These are phyloP conservation scores for Epichloe hybrida DNA, from an alignment of 2,329 filamentous ascomycete genomes.

Conservation along the genomic window DNA sequence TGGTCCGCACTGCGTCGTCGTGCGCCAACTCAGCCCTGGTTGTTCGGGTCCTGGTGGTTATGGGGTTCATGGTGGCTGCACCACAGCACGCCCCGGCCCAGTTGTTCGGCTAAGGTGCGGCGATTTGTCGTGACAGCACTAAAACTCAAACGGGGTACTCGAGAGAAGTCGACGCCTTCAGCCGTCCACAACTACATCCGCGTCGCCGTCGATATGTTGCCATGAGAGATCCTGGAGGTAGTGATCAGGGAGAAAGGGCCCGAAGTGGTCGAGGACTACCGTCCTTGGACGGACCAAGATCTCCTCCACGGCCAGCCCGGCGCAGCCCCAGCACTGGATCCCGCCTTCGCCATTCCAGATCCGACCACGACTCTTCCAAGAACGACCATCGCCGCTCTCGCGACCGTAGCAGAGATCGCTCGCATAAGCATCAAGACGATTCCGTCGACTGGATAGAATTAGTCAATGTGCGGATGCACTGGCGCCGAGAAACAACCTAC, in stretches of 20 bases:
- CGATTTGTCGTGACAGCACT: conserved; percentile 23
- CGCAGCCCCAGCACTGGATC: conserved; percentile 15
- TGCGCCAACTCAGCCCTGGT: not conserved
- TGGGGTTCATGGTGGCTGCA: not conserved
- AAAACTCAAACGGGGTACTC: conserved; percentile 24
- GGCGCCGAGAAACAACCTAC: conserved; percentile 24
- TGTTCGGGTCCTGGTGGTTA: not conserved
- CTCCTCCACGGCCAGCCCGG: conserved; percentile 19
- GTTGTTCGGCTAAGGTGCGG: conserved; percentile 25
- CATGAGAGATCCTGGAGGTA: conserved; percentile 26
- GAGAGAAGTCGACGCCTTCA: conserved; percentile 11
- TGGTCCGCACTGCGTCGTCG: not conserved
- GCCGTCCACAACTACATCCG: conserved; percentile 19
- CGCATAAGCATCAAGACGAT: conserved; percentile 14
- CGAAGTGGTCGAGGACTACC: conserved; percentile 21
- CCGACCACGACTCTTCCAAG: conserved; percentile 16
- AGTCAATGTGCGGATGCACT: conserved; percentile 5
- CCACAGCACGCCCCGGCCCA: not conserved
- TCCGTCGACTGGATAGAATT: conserved; percentile 35
- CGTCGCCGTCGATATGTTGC: conserved; percentile 26
- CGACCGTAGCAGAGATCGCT: conserved; percentile 24
- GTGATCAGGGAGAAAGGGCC: conserved; percentile 23
- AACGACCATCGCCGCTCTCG: conserved; percentile 25
- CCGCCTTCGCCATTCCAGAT: conserved; percentile 20
- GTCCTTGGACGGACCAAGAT: conserved; percentile 18